Evolutionary conservation across 2,329 filamentous ascomycete species (phyloP).

Genomic region (Verticillium isaacii): DNA sequence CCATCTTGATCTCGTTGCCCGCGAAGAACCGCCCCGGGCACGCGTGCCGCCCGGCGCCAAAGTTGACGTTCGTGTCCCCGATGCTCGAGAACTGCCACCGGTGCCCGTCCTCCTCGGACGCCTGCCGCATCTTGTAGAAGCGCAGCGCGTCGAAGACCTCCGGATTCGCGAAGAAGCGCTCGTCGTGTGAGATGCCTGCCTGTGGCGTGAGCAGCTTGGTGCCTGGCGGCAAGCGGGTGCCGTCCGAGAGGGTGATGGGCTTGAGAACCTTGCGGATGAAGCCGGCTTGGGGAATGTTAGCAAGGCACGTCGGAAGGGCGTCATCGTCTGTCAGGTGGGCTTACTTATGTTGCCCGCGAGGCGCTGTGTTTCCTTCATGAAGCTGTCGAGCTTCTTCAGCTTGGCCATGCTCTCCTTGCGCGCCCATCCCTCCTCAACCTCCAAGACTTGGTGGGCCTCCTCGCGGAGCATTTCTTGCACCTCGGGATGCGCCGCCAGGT

Average conservation of each 20-base stretch:
- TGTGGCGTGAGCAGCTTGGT: constrained; percentile 36
- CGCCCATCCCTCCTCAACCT: constrained; percentile 34
- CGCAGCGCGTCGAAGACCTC: constrained; percentile 43
- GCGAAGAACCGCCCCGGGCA: constrained; percentile 46
- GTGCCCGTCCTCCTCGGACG: constrained; percentile 29
- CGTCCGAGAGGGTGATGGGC: constrained; percentile 39
- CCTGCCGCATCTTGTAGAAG: constrained; percentile 39
- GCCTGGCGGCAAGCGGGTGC: constrained; percentile 35
- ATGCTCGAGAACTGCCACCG: constrained; percentile 34
- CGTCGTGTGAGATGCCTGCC: constrained; percentile 35
- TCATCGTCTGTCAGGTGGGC: constrained; percentile 8
- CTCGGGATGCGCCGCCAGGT: constrained; percentile 42
- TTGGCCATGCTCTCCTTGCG: constrained; percentile 37
- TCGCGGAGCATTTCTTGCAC: constrained; percentile 41
- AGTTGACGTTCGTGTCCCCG: constrained; percentile 37
- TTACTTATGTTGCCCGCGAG: constrained; percentile 37
- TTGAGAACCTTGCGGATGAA: constrained; percentile 42
- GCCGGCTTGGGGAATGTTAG: constrained; percentile 28
- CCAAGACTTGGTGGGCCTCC: constrained; percentile 39
- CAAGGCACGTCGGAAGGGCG: not conserved
- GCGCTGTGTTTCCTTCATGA: constrained; percentile 40
- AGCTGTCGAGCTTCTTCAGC: constrained; percentile 42
- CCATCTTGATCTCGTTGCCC: constrained; percentile 39
- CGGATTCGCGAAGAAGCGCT: constrained; percentile 32
- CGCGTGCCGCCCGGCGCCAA: constrained; percentile 41